Percentiles rank a stretch among this genome's conserved stretches.
Conservation (phyloP, 2,329 filamentous ascomycete species). For the Alternaria metachromatica region DNA sequence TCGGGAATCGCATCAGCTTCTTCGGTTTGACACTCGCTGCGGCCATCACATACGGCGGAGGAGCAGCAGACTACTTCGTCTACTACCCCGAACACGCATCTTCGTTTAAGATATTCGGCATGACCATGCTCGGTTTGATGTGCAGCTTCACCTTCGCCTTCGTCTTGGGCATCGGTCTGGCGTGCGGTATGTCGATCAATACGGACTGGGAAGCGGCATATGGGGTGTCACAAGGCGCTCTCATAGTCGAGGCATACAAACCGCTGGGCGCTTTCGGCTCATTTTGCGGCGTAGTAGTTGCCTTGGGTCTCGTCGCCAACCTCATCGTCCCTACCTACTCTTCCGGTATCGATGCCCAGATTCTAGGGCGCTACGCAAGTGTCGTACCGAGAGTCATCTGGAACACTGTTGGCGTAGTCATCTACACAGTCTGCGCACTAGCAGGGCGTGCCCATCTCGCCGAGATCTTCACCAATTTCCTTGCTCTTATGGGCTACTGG, state of each 20-base stretch:
- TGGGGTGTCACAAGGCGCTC: constrained; percentile 64
- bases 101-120: constrained; percentile 60
- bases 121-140: constrained; percentile 64
- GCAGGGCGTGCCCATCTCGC: constrained; percentile 67
- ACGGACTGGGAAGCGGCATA: constrained; percentile 65
- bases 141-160: constrained; percentile 67
- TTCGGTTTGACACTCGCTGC: constrained; percentile 72
- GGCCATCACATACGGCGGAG: constrained; percentile 68
- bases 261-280: constrained; percentile 68
- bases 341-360: constrained; percentile 71
- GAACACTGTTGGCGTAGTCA: constrained; percentile 67
- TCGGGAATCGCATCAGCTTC: constrained; percentile 69
- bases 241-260: constrained; percentile 68
- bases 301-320: constrained; percentile 70
- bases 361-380: constrained; percentile 65
- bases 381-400: constrained; percentile 68
- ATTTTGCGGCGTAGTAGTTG: constrained; percentile 70
- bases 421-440: constrained; percentile 70
- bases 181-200: constrained; percentile 61
- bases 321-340: constrained; percentile 69
- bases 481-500: constrained; percentile 76
- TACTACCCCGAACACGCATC: constrained; percentile 66
- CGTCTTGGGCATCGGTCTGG: constrained; percentile 67
- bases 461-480: constrained; percentile 71
- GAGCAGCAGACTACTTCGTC: constrained; percentile 72